Percentiles rank a stretch among this genome's conserved stretches.
Evolutionary conservation across 192 early-diverging fungal species (phyloP).

Genomic region (Kickxella alabastrina): DNA sequence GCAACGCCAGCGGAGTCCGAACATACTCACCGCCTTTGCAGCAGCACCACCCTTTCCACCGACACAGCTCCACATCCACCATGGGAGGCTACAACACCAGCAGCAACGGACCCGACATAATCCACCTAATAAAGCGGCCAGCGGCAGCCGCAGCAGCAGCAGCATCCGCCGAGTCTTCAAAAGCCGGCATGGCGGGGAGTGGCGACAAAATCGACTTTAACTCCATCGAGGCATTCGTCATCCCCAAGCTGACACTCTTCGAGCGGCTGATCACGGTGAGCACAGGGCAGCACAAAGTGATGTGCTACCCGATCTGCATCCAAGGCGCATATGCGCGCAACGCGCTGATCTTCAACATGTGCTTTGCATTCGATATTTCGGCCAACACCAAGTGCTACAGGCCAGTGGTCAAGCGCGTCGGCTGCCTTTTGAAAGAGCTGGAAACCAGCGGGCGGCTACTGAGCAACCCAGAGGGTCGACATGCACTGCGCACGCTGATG

Average conservation of each 20-base stretch:
- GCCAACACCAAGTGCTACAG: slow-evolving; percentile 81
- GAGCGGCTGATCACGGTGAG: slow-evolving; percentile 47
- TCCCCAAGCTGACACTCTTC: slow-evolving; percentile 43
- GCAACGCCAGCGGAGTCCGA: no score
- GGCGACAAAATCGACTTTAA: slow-evolving; percentile 49
- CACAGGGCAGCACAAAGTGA: slow-evolving; percentile 37
- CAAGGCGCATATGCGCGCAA: slow-evolving; percentile 66
- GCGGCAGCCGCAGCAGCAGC: not conserved
- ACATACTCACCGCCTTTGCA: no score
- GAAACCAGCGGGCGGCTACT: slow-evolving; percentile 59
- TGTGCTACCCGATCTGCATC: slow-evolving; percentile 47
- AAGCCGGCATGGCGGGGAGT: no score
- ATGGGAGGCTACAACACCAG: no score
- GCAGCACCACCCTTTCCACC: no score
- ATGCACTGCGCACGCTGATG: slow-evolving; percentile 36
- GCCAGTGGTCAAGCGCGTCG: slow-evolving; percentile 84
- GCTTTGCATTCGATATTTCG: slow-evolving; percentile 87
- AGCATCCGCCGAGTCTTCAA: no score
- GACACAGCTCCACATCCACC: no score
- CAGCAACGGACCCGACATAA: no score
- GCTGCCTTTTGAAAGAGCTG: slow-evolving; percentile 70
- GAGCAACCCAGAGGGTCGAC: slow-evolving; percentile 28
- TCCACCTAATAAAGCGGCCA: slow-evolving; percentile 33
- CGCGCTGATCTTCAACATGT: slow-evolving; percentile 86
- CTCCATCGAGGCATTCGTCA: slow-evolving; percentile 45